Base-by-base conservation (phyloP, 257 asterid species). In the Nicotiana benthamiana region DNA sequence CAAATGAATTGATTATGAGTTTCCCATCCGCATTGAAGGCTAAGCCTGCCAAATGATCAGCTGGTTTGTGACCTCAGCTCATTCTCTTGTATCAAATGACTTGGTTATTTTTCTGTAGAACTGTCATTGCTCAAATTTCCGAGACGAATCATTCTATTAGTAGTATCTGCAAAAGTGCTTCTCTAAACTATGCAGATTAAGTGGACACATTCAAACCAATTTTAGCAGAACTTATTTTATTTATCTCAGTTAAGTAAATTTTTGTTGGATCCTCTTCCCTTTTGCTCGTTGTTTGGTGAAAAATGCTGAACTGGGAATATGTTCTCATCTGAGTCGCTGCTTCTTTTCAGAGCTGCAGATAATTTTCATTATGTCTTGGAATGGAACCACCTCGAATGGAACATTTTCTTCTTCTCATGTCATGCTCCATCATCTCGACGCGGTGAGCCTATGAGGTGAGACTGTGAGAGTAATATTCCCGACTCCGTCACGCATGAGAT, bases 341-440 rank as follows among this genome's bases (percentile, higher is more conserved):
- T 70, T 70, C 77, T 72, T 52, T 72, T 72, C 77, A 72, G 77
- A 46, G 59, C 36, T 72, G 59, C 60, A 46, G 60, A 72, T 72
- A 32, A 72, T 72, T 72, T 72, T 72, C 77, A 72, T 72, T 43
- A 72, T 72, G 77, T 72, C 24, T 72, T 72, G 77, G 77, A 72
- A 43, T 43, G 59, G 77, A 43, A 70, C 57, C 59, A 70, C 77
- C 48, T 70, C 24, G 59, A 70, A 72, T 72, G 77, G 77, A 72
- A 46, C 77, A 22, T 72, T 43, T 46, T 72, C 77, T 46, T 72
- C 77, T 46, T 72, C 60, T 46, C 77, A 72, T 72, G 77, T 22
- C 22, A 43, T 43, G 77, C 54, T 46, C 59, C 60, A 72, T 72
- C 77, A 72, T 72, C 59, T 72, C 48, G 77, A 72, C 8, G 36